Percentiles rank a stretch among this genome's conserved stretches.
Evolutionary conservation across 805 yeast species (phyloP).

Genomic region (Hemisphaericaspora nanyangensis): DNA sequence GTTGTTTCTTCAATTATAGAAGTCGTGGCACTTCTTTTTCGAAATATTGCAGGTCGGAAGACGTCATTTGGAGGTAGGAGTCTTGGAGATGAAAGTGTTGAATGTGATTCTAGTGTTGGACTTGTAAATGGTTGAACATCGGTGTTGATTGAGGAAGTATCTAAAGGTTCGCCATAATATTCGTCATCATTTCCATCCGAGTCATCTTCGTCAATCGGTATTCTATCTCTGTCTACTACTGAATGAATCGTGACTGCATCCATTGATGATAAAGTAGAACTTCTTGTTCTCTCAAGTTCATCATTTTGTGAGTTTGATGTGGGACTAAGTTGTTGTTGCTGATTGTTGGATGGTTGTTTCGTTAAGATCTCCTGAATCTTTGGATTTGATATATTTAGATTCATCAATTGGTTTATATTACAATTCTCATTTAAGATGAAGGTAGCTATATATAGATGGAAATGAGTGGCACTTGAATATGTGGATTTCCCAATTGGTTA

Average conservation of each 20-base stretch:
- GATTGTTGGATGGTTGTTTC: no score
- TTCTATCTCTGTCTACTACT: neutral
- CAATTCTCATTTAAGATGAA: no score
- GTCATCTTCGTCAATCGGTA: neutral
- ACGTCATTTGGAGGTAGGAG: neutral
- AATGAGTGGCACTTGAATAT: no score
- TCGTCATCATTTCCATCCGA: neutral
- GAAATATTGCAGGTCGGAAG: neutral
- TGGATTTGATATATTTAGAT: no score
- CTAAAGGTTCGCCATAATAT: neutral
- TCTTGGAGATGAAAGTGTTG: neutral
- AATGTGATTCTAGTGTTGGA: neutral
- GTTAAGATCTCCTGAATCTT: no score
- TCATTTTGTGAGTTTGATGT: neutral
- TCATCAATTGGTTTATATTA: no score
- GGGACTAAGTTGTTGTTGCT: no score
- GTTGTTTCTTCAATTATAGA: neutral
- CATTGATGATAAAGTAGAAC: neutral
- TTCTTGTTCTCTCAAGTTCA: neutral
- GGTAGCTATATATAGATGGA: no score
- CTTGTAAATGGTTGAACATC: neutral
- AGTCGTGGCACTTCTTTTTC: neutral
- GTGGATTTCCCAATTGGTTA: no score
- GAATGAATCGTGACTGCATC: conserved; percentile 3
- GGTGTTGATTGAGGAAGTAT: neutral